Percentiles rank a stretch among this genome's conserved stretches.
These are phyloP conservation scores for Ceratocystis destructans DNA, from an alignment of 2,329 filamentous ascomycete genomes.

Conservation along the genomic window DNA sequence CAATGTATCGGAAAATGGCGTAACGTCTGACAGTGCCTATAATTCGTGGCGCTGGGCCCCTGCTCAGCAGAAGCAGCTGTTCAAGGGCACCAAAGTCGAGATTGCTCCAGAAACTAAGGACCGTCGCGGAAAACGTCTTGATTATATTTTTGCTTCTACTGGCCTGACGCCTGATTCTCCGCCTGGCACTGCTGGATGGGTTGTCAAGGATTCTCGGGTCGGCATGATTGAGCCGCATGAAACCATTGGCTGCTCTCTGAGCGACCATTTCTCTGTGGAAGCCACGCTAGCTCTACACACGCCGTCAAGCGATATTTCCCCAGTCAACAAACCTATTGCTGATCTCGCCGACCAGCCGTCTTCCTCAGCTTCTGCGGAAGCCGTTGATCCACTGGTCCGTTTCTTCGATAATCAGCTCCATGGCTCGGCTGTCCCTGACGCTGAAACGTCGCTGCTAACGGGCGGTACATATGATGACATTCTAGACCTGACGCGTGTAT, in stretches of 20 bases:
- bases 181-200: constrained; percentile 41
- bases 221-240: constrained; percentile 74
- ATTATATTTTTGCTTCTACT: constrained; percentile 79
- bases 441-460: constrained; percentile 21
- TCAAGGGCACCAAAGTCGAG: constrained; percentile 35
- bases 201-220: constrained; percentile 55
- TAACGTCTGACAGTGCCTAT: constrained; percentile 69
- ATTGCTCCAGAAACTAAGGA: constrained; percentile 56
- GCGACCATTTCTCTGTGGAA: constrained; percentile 88
- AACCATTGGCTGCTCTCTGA: constrained; percentile 68
- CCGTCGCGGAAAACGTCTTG: constrained; percentile 67
- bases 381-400: constrained; percentile 20
- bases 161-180: constrained; percentile 26
- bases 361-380: constrained; percentile 21
- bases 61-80: constrained; percentile 51
- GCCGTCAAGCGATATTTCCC: constrained; percentile 21
- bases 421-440: constrained; percentile 21
- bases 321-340: constrained; percentile 17
- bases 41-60: constrained; percentile 93
- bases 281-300: constrained; percentile 50
- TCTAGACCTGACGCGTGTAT: constrained; percentile 53
- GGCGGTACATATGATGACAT: constrained; percentile 46
- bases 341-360: constrained; percentile 18
- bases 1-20: constrained; percentile 69
- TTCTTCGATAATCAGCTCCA: constrained; percentile 27